Evolutionary conservation across 352 stramenopile genomes (phyloP), one percentile per base, ranked within the genome.

Genomic region (Pseudoperonospora humuli): DNA sequence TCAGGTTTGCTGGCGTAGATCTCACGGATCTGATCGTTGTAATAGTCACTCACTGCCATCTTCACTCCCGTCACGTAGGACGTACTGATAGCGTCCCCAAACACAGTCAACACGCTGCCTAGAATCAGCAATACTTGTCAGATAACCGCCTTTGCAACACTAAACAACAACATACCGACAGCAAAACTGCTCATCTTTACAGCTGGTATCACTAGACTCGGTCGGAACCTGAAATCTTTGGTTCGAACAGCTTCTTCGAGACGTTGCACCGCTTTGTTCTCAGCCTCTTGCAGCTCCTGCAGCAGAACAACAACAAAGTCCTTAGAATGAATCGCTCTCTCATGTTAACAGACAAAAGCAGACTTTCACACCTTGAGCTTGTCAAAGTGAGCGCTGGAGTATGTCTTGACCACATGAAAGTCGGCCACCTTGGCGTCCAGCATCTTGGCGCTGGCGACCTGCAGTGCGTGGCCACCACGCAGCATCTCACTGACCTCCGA

Each of bases 1-100:
- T 85, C 52, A 0, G 61, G 69, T 24, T 81, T 75, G 3, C 52
- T 53, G 18, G 72, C 75, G 50, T 91, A 86, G n/a, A 93, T 75
- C 44, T 93, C 80, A 13, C 80, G 77, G 37, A 93, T 90, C 46
- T 93, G 80, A 54, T 93, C 80, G 58, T 93, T 93, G 61, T 90
- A 93, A 60, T 88, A 89, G 43, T 93, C 80, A 24, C 71, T 78
- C 33, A 90, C 76, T 2, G 75, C 80, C 45, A 70, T 67, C 53
- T 91, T 93, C 27, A 88, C 61, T 13, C 80, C 80, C 5, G 62
- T 68, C 40, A 81, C 41, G 48, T 85, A 88, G n/a, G 77, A 77
- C 9, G 59, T 70, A 33, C 74, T 84, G 41, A 84, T 56, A 11
- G 52, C 57, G 39, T 85, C 77, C 1, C 77, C 65, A 59, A 86